phyloP scores from a whole-genome alignment of 768 basidiomycete species.

The Tulasnella sp. region DNA sequence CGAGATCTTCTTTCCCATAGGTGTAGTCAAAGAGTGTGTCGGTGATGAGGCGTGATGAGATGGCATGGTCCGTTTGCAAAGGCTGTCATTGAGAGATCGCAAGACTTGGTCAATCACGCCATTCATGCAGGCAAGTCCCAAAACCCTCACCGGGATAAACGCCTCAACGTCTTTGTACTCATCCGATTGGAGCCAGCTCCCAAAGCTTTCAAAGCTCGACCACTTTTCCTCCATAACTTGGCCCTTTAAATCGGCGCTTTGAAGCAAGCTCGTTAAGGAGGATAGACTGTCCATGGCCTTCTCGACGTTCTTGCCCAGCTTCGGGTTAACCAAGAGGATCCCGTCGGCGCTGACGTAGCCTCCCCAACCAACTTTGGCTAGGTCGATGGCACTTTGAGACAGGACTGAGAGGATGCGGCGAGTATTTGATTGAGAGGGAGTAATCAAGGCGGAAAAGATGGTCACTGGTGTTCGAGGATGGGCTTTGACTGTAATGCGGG shows the following conservation, averaged over 20 bases:
- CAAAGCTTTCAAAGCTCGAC: not conserved
- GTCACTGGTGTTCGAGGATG: slow-evolving; percentile 5
- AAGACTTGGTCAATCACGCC: too few species aligned
- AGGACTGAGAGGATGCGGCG: not conserved
- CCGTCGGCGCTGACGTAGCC: not conserved
- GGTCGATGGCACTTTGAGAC: not conserved
- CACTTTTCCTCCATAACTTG: slow-evolving; percentile 10
- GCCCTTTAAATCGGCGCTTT: not conserved
- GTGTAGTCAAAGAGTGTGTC: not conserved
- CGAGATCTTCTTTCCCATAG: slow-evolving; percentile 17
- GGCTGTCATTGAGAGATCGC: not conserved
- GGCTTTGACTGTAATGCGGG: slow-evolving; percentile 19
- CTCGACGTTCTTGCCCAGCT: not conserved
- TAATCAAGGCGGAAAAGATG: not conserved
- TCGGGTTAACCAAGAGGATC: not conserved
- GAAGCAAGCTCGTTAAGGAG: not conserved
- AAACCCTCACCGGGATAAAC: not conserved
- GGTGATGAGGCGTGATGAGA: slow-evolving; percentile 17
- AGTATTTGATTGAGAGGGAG: not conserved
- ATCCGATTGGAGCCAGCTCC: not conserved
- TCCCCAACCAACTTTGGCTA: slow-evolving; percentile 19
- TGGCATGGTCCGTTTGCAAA: not conserved
- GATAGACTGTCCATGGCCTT: not conserved
- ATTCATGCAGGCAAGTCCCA: not conserved
- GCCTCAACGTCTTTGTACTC: not conserved